Conservation (phyloP, 148 eudicot genomes). For the Camellia granthamiana region DNA sequence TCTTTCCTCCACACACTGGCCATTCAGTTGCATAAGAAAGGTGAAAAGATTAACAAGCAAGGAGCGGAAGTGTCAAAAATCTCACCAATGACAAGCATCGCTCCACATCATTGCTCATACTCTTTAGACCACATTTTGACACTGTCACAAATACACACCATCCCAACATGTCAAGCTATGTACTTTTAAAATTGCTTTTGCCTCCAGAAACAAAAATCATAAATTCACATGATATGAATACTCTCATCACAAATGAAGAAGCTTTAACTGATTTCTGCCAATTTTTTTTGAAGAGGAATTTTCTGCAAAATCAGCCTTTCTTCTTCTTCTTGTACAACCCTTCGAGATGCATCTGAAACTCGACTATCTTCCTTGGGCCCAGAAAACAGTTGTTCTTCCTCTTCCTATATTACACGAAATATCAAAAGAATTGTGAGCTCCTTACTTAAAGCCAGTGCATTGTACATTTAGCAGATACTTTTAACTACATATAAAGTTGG, state of each 20-base stretch:
- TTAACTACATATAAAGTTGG: background rate
- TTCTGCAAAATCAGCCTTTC: slow-evolving; percentile 78
- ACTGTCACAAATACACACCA: slow-evolving; percentile 42
- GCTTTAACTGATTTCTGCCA: slow-evolving; percentile 78
- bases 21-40: slow-evolving; percentile 28
- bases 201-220: background rate
- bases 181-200: background rate
- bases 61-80: slow-evolving; percentile 11
- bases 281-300: slow-evolving; percentile 77
- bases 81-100: slow-evolving; percentile 88
- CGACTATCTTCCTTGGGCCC: slow-evolving; percentile 81
- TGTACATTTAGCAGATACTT: background rate
- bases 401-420: slow-evolving; percentile 51
- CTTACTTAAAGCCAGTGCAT: background rate
- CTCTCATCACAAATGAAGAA: background rate
- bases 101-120: slow-evolving; percentile 77
- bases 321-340: slow-evolving; percentile 96
- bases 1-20: slow-evolving; percentile 93
- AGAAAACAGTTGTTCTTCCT: slow-evolving; percentile 92
- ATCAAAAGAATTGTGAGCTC: slow-evolving; percentile 1
- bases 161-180: slow-evolving; percentile 8
- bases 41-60: slow-evolving; percentile 11
- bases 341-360: slow-evolving; percentile 87
- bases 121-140: slow-evolving; percentile 77
- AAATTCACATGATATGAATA: slow-evolving; percentile 1